Percentiles rank a stretch among this genome's conserved stretches.
Conservation (phyloP, 768 basidiomycete genomes). For the Mycena chlorophos region DNA sequence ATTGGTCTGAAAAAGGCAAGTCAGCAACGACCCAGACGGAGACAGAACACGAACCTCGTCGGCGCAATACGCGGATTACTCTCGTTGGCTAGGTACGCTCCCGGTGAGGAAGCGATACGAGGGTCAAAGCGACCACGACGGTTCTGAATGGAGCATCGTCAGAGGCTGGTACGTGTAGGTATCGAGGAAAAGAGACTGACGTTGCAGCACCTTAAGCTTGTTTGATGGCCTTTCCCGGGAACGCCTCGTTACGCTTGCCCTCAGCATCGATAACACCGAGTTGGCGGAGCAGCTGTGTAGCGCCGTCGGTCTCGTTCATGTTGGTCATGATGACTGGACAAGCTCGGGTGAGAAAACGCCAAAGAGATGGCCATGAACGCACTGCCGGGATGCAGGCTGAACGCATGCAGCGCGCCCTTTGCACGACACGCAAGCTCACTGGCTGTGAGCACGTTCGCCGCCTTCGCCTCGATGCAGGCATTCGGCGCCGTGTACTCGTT, state of each 20-base stretch:
- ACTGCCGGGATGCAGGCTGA: conserved; percentile 5
- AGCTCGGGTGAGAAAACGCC: too few relatives aligned
- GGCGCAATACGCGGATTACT: neutral
- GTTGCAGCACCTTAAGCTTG: conserved; percentile 12
- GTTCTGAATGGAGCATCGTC: neutral
- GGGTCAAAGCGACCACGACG: conserved; percentile 7
- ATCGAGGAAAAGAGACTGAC: neutral
- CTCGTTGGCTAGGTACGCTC: conserved; percentile 1
- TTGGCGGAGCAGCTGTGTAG: neutral
- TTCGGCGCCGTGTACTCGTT: neutral
- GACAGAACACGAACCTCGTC: neutral
- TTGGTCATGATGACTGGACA: conserved; percentile 9
- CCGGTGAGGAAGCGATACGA: neutral
- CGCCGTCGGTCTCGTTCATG: neutral
- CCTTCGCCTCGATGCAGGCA: conserved; percentile 5
- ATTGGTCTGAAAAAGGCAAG: neutral
- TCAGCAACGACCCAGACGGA: neutral
- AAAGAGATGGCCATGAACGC: neutral
- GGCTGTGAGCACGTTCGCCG: conserved; percentile 5
- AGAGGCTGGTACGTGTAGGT: neutral
- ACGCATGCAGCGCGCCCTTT: neutral
- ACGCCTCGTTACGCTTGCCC: neutral
- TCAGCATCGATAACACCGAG: neutral
- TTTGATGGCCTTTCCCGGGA: conserved; percentile 7
- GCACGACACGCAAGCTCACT: neutral